Base-by-base conservation (phyloP, 2,329 filamentous ascomycete genomes). In the Aspergillus felis region DNA sequence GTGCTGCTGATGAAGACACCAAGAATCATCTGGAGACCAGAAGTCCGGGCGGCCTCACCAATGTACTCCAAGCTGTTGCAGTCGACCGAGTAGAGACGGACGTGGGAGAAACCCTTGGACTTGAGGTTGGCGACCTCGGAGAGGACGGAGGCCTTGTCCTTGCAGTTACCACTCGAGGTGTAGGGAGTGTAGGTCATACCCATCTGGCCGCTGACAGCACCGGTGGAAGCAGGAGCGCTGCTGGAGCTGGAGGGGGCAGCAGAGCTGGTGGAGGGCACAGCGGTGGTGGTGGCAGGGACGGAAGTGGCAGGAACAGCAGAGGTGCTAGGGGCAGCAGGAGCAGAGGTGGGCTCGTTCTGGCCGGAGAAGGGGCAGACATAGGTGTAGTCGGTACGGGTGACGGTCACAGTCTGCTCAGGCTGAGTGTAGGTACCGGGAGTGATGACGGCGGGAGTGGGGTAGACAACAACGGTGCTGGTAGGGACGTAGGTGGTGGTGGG, bases 61-160 rank as follows among this genome's bases (percentile, higher is more conserved):
- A 97, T 87, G 76, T 84, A 87, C 72, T 86, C 77, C 60, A 96
- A 88, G 55, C 88, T 88, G 76, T 84, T 82, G 83, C 93, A 97
- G 84, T 97, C 92, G 66, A 92, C 92, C 63, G 88, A 91, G 86
- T 97, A 97, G 72, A 94, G 81, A 75, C 93, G 92, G 73, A 93
- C 74, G 51, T 83, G 79, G 62, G 76, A 77, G 84, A 92, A 91
- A 59, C 89, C 89, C 63, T 84, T 83, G 54, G 66, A 51, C 69
- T 86, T 83, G 71, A 93, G 88, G 58, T 74, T 65, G 42, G 75
- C 72, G 64, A 93, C 81, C 64, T 92, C 88, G 25, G 67, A 55
- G 60, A 80, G 71, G 58, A 93, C 84, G 50, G 82, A 73, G n/a
- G 62, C 61, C 60, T 81, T 76, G 59, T 71, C 69, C 85, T 90